A percentile compares a stretch with the other conserved stretches of the same genome.
phyloP scores from a whole-genome alignment of 2,329 filamentous ascomycete species.

The Neofusicoccum umdonicola region DNA sequence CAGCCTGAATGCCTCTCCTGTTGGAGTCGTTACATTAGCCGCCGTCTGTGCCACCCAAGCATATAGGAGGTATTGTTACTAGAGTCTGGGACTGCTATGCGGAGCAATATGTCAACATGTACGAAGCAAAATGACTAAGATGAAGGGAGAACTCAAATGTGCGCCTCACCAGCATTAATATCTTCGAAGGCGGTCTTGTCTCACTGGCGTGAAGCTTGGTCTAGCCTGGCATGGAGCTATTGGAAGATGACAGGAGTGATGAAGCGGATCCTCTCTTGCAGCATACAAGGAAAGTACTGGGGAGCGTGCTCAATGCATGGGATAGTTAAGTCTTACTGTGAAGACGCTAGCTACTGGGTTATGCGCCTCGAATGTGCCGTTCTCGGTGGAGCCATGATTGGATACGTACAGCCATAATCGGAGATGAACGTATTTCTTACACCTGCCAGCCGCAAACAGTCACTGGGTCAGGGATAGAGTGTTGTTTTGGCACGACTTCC shows the following conservation, averaged over 20 bases:
- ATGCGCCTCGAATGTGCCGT: background rate
- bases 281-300: background rate
- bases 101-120: conserved; percentile 40
- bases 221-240: conserved; percentile 42
- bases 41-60: conserved; percentile 49
- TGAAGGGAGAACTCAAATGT: conserved; percentile 54
- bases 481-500: conserved; percentile 1
- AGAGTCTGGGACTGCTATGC: conserved; percentile 58
- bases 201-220: conserved; percentile 38
- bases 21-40: conserved; percentile 69
- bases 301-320: background rate
- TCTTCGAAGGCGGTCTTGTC: conserved; percentile 38
- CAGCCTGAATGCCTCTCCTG: conserved; percentile 69
- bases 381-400: background rate
- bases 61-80: conserved; percentile 51
- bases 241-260: conserved; percentile 16
- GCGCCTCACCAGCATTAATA: conserved; percentile 55
- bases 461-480: background rate
- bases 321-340: background rate
- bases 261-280: background rate
- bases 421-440: background rate
- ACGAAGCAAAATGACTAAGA: conserved; percentile 23
- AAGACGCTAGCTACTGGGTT: background rate
- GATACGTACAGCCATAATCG: no score
- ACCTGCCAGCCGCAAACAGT: background rate